Percentiles rank a stretch among this genome's conserved stretches.
These are phyloP conservation scores for Acarospora socialis DNA, from an alignment of 2,329 filamentous ascomycete genomes.

Conservation along the genomic window DNA sequence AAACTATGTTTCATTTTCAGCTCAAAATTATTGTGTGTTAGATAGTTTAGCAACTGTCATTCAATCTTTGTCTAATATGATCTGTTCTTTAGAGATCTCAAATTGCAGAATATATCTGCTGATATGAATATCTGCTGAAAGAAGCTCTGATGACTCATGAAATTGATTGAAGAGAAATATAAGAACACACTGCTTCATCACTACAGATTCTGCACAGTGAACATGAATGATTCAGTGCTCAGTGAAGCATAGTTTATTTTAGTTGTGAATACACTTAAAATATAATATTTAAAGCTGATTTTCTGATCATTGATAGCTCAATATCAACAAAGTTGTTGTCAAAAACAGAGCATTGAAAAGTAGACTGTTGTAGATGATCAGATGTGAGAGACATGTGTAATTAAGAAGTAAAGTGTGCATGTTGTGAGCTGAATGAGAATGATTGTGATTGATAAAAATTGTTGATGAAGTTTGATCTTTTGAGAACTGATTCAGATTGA, in stretches of 20 bases:
- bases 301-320: constrained; percentile 67
- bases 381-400: constrained; percentile 76
- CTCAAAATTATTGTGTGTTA: constrained; percentile 89
- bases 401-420: constrained; percentile 69
- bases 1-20: constrained; percentile 92
- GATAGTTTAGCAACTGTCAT: constrained; percentile 80
- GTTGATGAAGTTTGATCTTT: constrained; percentile 70
- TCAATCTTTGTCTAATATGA: constrained; percentile 69
- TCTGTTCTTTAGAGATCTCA: constrained; percentile 69
- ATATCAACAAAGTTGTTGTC: constrained; percentile 66
- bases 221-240: constrained; percentile 39
- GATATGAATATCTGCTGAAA: constrained; percentile 75
- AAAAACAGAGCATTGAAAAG: constrained; percentile 74
- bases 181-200: constrained; percentile 72
- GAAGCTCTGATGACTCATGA: constrained; percentile 76
- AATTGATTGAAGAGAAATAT: constrained; percentile 53
- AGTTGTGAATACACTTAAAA: constrained; percentile 48
- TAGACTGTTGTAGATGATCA: constrained; percentile 67
- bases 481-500: constrained; percentile 84
- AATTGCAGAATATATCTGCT: constrained; percentile 72
- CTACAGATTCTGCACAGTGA: constrained; percentile 40
- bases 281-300: constrained; percentile 59
- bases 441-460: constrained; percentile 38
- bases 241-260: constrained; percentile 46
- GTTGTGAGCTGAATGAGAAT: constrained; percentile 51